Evolutionary conservation across 306 rosid species (phyloP).

Genomic region (Vigna nakashimae): DNA sequence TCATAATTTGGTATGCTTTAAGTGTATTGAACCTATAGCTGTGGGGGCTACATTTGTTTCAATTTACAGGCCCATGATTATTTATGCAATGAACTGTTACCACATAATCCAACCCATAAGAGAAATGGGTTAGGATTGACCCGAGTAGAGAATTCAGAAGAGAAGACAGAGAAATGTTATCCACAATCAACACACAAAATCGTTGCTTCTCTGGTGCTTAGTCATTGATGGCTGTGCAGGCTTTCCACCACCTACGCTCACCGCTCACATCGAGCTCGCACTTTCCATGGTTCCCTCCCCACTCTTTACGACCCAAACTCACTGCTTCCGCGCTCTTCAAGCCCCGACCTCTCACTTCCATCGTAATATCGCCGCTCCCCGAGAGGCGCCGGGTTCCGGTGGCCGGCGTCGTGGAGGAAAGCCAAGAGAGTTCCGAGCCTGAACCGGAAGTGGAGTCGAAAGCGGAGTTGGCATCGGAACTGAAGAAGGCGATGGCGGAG

Average conservation of each 20-base stretch:
- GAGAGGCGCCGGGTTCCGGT: conserved; percentile 15
- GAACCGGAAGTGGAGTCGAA: conserved; percentile 44
- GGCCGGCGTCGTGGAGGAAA: conserved; percentile 61
- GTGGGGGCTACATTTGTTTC: background rate
- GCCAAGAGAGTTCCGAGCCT: conserved; percentile 58
- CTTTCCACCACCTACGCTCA: conserved; percentile 30
- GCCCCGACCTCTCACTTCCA: conserved; percentile 28
- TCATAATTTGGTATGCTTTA: no score
- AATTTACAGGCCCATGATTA: background rate
- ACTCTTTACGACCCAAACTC: background rate
- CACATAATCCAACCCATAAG: background rate
- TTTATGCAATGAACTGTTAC: no score
- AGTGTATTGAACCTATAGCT: no score
- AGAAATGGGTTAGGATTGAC: background rate
- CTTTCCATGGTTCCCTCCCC: conserved; percentile 15
- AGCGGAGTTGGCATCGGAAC: conserved; percentile 46
- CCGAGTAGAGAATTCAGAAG: background rate
- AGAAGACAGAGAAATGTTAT: background rate
- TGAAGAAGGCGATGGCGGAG: conserved; percentile 81
- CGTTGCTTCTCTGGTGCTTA: background rate
- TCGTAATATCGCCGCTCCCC: conserved; percentile 3
- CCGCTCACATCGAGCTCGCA: conserved; percentile 28
- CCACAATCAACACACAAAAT: conserved; percentile 27
- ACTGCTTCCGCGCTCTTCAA: conserved; percentile 7
- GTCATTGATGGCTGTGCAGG: conserved; percentile 35